Conservation (phyloP, 495 filamentous ascomycete genomes). For the Hypoxylon lenormandii region DNA sequence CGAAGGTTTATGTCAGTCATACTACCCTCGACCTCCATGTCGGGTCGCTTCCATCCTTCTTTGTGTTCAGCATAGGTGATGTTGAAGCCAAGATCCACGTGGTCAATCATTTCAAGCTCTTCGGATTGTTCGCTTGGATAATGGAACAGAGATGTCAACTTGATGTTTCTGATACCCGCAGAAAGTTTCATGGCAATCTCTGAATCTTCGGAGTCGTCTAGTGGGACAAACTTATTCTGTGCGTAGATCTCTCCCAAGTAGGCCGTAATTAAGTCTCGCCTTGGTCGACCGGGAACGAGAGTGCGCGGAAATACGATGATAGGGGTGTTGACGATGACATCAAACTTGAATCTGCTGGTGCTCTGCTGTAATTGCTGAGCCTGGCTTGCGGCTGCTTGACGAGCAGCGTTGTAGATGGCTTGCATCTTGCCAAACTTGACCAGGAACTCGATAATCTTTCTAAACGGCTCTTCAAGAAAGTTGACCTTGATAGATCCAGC, state of each 20-base stretch:
- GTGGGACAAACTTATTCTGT: conserved; percentile 86
- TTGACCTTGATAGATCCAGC: conserved; percentile 96
- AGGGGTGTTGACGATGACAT: conserved; percentile 90
- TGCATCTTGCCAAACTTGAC: conserved; percentile 99
- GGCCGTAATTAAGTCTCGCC: conserved; percentile 85
- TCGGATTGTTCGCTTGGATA: conserved; percentile 78
- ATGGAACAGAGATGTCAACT: conserved; percentile 88
- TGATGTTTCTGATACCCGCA: conserved; percentile 90
- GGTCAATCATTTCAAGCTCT: conserved; percentile 94
- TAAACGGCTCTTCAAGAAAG: conserved; percentile 94
- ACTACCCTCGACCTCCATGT: conserved; percentile 87
- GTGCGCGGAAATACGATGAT: conserved; percentile 91
- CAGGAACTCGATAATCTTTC: conserved; percentile 96
- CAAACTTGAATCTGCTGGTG: conserved; percentile 89
- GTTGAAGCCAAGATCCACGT: conserved; percentile 91
- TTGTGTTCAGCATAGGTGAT: conserved; percentile 91
- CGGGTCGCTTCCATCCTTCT: conserved; percentile 79
- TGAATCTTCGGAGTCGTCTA: conserved; percentile 76
- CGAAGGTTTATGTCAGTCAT: conserved; percentile 92
- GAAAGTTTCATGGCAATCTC: conserved; percentile 87
- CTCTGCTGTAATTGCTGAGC: conserved; percentile 92
- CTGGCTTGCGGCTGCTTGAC: conserved; percentile 93
- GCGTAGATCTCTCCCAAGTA: conserved; percentile 97
- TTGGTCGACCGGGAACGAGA: conserved; percentile 67
- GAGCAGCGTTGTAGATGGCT: conserved; percentile 95